Conservation (phyloP, 371 early-diverging fungal genomes). For the Synchytrium microbalum region DNA sequence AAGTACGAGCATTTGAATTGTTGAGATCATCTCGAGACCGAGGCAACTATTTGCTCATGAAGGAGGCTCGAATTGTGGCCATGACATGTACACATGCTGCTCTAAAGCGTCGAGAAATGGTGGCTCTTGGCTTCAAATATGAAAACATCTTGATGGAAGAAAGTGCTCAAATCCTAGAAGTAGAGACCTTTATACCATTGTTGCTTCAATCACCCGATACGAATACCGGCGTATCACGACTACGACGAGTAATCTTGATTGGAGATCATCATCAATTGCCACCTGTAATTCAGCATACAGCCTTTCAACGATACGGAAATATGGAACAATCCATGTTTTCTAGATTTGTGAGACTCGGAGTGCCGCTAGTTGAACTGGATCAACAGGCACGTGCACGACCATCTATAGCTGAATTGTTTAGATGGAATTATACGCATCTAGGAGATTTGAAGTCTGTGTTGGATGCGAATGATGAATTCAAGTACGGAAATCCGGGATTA, state of each 20-base stretch:
- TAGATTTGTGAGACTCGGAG: slow-evolving; percentile 82
- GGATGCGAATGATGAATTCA: slow-evolving; percentile 11
- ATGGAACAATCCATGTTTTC: slow-evolving; percentile 90
- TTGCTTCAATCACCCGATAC: slow-evolving; percentile 54
- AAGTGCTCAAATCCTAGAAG: slow-evolving; percentile 92
- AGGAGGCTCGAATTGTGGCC: slow-evolving; percentile 92
- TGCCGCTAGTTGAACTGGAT: slow-evolving; percentile 75
- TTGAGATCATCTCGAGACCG: slow-evolving; percentile 70
- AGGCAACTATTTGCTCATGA: slow-evolving; percentile 81
- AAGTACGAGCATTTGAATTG: slow-evolving; percentile 81
- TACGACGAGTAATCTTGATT: slow-evolving; percentile 87
- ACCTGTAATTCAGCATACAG: slow-evolving; percentile 81
- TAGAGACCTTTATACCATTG: slow-evolving; percentile 92
- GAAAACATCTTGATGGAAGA: slow-evolving; percentile 96
- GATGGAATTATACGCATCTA: slow-evolving; percentile 67
- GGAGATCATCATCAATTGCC: slow-evolving; percentile 97
- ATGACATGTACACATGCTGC: slow-evolving; percentile 96
- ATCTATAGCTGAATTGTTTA: slow-evolving; percentile 70
- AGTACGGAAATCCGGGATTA: slow-evolving; percentile 70
- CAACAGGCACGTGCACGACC: slow-evolving; percentile 78
- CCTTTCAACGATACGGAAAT: slow-evolving; percentile 74
- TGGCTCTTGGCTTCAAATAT: slow-evolving; percentile 80
- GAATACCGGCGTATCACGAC: slow-evolving; percentile 40
- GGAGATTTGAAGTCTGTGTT: slow-evolving; percentile 5
- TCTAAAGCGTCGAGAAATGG: slow-evolving; percentile 71